These are phyloP conservation scores for Chenopodium suecicum DNA, from an alignment of 148 eudicot species.

Conservation along the genomic window DNA sequence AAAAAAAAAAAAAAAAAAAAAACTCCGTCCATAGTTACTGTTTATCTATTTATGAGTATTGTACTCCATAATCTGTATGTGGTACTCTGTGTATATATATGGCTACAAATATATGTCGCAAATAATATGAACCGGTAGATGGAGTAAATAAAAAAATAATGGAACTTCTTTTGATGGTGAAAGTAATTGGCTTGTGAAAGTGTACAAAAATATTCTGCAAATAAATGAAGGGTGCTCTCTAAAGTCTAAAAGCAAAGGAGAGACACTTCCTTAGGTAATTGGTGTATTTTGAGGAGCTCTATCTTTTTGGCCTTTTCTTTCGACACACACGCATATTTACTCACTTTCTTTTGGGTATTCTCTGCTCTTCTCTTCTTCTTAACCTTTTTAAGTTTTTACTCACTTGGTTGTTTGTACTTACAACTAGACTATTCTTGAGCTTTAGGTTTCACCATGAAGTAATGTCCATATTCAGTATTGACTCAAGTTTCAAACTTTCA, in stretches of 20 bases:
- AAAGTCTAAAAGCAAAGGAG: conserved; percentile 18
- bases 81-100: no score
- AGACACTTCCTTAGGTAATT: conserved; percentile 10
- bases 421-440: neutral
- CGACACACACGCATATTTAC: conserved; percentile 16
- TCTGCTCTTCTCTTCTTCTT: neutral
- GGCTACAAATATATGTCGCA: no score
- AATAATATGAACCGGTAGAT: no score
- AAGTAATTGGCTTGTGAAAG: conserved; percentile 29
- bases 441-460: neutral
- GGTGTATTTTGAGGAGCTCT: conserved; percentile 18
- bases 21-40: no score
- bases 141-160: no score
- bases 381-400: neutral
- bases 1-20: no score
- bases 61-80: no score
- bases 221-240: neutral
- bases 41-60: no score
- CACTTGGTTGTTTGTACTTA: no score
- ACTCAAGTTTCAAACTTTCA: neutral
- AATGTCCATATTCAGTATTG: neutral
- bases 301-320: conserved; percentile 30
- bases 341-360: conserved; percentile 14
- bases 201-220: conserved; percentile 11
- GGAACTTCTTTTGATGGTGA: neutral